Evolutionary conservation across 805 yeast species (phyloP).

Genomic region (Kluyveromyces wickerhamii): DNA sequence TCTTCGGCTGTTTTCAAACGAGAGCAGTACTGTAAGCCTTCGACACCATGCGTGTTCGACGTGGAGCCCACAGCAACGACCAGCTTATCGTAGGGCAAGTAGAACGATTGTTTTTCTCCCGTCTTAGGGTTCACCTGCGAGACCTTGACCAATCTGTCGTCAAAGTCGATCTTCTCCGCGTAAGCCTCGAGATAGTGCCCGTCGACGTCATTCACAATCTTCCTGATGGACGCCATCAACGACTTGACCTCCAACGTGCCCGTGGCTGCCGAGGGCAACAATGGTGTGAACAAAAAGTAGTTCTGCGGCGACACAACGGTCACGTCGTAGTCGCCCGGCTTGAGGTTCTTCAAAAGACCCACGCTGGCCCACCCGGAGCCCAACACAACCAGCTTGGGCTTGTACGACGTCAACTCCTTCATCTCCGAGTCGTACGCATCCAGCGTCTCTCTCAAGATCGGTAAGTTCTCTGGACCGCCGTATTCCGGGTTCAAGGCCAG

Average conservation of each 20-base stretch:
- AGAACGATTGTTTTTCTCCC: slow-evolving; percentile 39
- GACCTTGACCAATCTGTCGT: slow-evolving; percentile 51
- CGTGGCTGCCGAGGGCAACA: slow-evolving; percentile 63
- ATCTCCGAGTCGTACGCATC: slow-evolving; percentile 48
- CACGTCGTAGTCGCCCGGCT: slow-evolving; percentile 50
- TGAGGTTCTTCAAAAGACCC: slow-evolving; percentile 44
- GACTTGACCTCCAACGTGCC: slow-evolving; percentile 62
- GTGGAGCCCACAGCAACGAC: slow-evolving; percentile 64
- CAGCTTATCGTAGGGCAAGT: slow-evolving; percentile 64
- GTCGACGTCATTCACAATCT: slow-evolving; percentile 41
- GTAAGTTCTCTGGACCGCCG: slow-evolving; percentile 70
- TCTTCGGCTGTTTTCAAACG: slow-evolving; percentile 62
- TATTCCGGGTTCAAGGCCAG: slow-evolving; percentile 45
- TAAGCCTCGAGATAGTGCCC: slow-evolving; percentile 59
- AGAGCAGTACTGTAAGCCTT: slow-evolving; percentile 54
- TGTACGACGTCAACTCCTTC: slow-evolving; percentile 38
- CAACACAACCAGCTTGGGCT: slow-evolving; percentile 51
- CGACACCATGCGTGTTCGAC: slow-evolving; percentile 63
- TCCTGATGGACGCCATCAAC: slow-evolving; percentile 54
- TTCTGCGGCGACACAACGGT: slow-evolving; percentile 63
- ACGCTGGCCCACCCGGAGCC: slow-evolving; percentile 74
- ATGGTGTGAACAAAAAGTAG: slow-evolving; percentile 61
- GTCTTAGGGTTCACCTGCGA: slow-evolving; percentile 35
- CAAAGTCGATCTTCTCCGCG: slow-evolving; percentile 51
- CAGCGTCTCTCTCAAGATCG: slow-evolving; percentile 46